Evolutionary conservation across 306 rosid genomes (phyloP).

Genomic region (Purshia tridentata): DNA sequence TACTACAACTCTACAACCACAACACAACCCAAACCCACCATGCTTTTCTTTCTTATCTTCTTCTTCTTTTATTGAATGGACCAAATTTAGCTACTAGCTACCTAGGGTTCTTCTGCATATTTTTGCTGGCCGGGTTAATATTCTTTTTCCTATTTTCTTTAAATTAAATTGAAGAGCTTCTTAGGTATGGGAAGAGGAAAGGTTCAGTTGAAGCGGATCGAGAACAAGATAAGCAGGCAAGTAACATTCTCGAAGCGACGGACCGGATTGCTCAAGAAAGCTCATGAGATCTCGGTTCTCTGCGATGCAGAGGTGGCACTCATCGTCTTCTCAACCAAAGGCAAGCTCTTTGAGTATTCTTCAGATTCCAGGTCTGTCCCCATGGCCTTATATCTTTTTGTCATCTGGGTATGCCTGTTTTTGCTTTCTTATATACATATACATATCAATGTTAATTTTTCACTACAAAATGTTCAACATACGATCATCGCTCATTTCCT

Average conservation of each 20-base stretch:
- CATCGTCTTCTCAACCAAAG: conserved; percentile 66
- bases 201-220: conserved; percentile 76
- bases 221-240: conserved; percentile 80
- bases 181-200: conserved; percentile 73
- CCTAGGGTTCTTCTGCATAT: too few relatives aligned
- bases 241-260: conserved; percentile 79
- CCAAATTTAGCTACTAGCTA: conserved; percentile 4
- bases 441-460: too few relatives aligned
- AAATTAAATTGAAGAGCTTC: too few relatives aligned
- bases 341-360: conserved; percentile 65
- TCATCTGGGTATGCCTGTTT: background rate
- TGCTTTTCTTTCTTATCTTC: background rate
- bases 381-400: background rate
- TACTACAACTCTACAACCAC: too few relatives aligned
- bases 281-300: conserved; percentile 74
- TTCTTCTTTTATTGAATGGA: conserved; percentile 16
- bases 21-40: background rate
- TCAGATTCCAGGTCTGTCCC: conserved; percentile 50
- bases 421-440: background rate
- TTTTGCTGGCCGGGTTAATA: too few relatives aligned
- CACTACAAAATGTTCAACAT: too few relatives aligned
- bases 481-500: too few relatives aligned
- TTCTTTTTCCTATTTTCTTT: too few relatives aligned
- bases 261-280: conserved; percentile 67
- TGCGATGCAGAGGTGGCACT: conserved; percentile 84